Base-by-base conservation (phyloP, 345 rosid genomes). In the Odontarrhena argentea region DNA sequence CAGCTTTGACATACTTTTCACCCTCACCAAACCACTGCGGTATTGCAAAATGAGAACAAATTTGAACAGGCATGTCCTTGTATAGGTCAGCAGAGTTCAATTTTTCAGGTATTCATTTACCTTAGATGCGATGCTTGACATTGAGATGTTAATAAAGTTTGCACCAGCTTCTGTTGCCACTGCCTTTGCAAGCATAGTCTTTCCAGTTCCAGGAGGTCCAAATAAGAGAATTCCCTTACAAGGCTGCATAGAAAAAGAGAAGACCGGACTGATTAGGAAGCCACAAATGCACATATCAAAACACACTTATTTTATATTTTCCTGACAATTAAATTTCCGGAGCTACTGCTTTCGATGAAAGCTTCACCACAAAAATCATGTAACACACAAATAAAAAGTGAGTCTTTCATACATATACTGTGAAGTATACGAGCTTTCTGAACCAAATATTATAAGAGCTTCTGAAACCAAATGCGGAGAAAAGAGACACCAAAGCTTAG, bases 141-240 rank as follows among this genome's bases (percentile, higher is more conserved):
- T 84, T 28, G 96, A 85, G 46, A 91, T 84, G 74, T 88, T 91
- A 46, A 94, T 87, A 73, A 94, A 94, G 75, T 87, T 88, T 41
- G 99, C 99, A 63, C 91, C 96, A 73, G 96, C 96, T 83, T 94
- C 99, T n/a, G 92, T 94, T 61, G 99, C 97, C 55, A 94, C 91
- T 8, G 99, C 96, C 75, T 94, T 94, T 26, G 99, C 97, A 49
- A 91, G 89, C 91, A 94, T 88, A 30, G 99, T 94, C 77, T 91
- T 94, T 13, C 99, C 97, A 26, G 97, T 91, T 59, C 97, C 99
- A 65, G 96, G 96, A 54, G 96, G 96, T 64, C 98, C 98, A 77
- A 89, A 92, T 55, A 92, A 69, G 55, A 92, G 92, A 65, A 92
- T 89, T 48, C 96, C 96, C 80, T 89, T 89, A 82, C 91, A 87